Base-by-base conservation (phyloP, 1,284 basidiomycete genomes). In the Afroboletus lepidellus region DNA sequence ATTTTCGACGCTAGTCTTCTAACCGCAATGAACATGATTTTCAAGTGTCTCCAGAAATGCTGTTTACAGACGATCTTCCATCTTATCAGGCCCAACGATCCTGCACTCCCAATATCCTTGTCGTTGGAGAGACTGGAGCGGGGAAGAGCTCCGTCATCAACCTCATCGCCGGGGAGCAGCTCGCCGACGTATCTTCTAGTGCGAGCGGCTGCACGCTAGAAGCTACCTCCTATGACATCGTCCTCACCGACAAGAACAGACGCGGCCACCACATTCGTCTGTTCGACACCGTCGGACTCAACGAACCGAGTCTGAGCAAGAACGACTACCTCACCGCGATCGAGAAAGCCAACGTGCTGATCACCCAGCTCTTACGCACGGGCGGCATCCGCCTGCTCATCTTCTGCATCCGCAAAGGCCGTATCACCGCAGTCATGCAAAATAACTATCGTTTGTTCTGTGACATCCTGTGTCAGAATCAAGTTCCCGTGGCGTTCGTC, bases 31-130 rank as follows among this genome's bases (percentile, higher is more conserved):
- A 53, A 43, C 25, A 24, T 5, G 29, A 13, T 30, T 30, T 30
- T 11, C 29, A 30, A 13, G 29, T n/a, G 15, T 32, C 52, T 1
- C 50, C 36, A 5, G 47, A 45, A 39, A 42, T 34, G 9, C 25
- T 38, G 1, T 5, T 21, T 13, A 13, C 43, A 25, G 42, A 53
- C 57, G 43, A 41, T 60, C 54, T 11, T 63, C 65, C 41, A 67
- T 8, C 20, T 41, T 29, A 9, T 50, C 48, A 2, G 62, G 54
- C 34, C 3, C 34, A 36, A 9, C 34, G 34, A 7, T 9, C n/a
- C 18, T 36, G 34, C 34, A 36, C 34, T 36, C 34, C 34, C 4
- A 36, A 36, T 18, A 9, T 36, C 8, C 34, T 36, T 36, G 34
- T 36, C n/a, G 34, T 36, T 8, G 34, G 34, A n/a, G 34, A 36